phyloP scores from a whole-genome alignment of 768 basidiomycete species.

The Pisolithus marmoratus region DNA sequence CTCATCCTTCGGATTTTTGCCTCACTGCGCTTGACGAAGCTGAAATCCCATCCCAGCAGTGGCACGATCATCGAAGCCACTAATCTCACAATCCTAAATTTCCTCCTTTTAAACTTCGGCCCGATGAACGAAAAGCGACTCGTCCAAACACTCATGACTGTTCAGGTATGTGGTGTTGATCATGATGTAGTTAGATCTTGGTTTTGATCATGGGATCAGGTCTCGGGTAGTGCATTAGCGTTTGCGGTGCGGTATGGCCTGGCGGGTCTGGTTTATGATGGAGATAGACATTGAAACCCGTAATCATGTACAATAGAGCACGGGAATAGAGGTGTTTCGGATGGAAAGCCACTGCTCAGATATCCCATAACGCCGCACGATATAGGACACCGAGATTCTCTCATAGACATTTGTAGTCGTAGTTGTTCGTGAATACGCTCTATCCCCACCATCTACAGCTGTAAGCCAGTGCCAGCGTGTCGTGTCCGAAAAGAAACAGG shows the following conservation, averaged over 20 bases:
- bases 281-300: slow-evolving; percentile 66
- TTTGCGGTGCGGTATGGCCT: slow-evolving; percentile 89
- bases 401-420: not conserved
- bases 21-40: slow-evolving; percentile 56
- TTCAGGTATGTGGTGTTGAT: slow-evolving; percentile 52
- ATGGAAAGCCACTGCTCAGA: not conserved
- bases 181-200: not conserved
- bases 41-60: slow-evolving; percentile 50
- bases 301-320: no score
- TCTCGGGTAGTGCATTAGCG: slow-evolving; percentile 71
- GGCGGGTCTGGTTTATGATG: slow-evolving; percentile 86
- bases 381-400: not conserved
- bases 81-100: slow-evolving; percentile 90
- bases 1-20: slow-evolving; percentile 57
- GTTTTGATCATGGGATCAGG: slow-evolving; percentile 32
- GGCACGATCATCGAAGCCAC: slow-evolving; percentile 65
- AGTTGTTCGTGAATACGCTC: no score
- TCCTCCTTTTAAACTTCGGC: slow-evolving; percentile 72
- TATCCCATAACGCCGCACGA: not conserved
- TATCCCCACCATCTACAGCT: not conserved
- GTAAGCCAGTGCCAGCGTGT: not conserved
- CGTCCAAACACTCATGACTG: slow-evolving; percentile 62
- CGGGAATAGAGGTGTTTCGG: not conserved
- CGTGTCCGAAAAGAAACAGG: slow-evolving; percentile 3
- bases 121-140: slow-evolving; percentile 82